These are phyloP conservation scores for Phytophthora pinifolia DNA, from an alignment of 352 stramenopile genomes.

Conservation along the genomic window DNA sequence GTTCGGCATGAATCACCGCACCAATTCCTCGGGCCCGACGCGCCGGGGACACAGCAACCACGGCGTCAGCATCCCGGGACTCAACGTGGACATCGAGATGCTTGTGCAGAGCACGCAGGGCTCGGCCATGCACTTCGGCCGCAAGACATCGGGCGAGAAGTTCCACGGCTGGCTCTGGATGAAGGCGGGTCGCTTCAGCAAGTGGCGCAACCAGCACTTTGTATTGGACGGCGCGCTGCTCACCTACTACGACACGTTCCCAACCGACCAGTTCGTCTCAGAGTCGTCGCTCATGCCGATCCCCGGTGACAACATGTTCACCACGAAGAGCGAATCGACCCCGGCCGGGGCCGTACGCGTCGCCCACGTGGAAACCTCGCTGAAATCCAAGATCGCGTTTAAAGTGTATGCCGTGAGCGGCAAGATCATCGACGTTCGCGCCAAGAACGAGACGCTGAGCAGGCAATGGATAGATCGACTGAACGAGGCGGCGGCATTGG, in stretches of 20 bases:
- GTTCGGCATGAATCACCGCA: slow-evolving; percentile 38
- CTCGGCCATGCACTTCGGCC: slow-evolving; percentile 67
- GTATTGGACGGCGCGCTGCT: slow-evolving; percentile 74
- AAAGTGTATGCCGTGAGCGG: slow-evolving; percentile 82
- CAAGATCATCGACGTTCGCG: slow-evolving; percentile 82
- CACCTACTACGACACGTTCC: slow-evolving; percentile 84
- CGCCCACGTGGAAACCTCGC: slow-evolving; percentile 71
- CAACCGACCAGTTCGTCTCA: slow-evolving; percentile 75
- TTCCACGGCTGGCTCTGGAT: slow-evolving; percentile 87
- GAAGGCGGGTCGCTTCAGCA: slow-evolving; percentile 75
- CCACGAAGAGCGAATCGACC: slow-evolving; percentile 70
- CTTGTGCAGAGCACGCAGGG: slow-evolving; percentile 83
- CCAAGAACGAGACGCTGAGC: slow-evolving; percentile 76
- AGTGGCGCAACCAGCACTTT: slow-evolving; percentile 87
- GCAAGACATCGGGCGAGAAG: slow-evolving; percentile 63
- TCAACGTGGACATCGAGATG: slow-evolving; percentile 84
- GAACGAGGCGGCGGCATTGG: slow-evolving; percentile 63
- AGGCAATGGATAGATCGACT: slow-evolving; percentile 76
- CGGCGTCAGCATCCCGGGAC: slow-evolving; percentile 35
- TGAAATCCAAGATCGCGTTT: slow-evolving; percentile 81
- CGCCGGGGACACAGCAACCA: slow-evolving; percentile 18
- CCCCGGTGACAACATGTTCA: slow-evolving; percentile 63
- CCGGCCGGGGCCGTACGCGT: slow-evolving; percentile 71
- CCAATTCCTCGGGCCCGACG: slow-evolving; percentile 20
- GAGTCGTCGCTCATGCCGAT: slow-evolving; percentile 60